Conservation (phyloP, 306 rosid genomes). For the Trifolium dubium region DNA sequence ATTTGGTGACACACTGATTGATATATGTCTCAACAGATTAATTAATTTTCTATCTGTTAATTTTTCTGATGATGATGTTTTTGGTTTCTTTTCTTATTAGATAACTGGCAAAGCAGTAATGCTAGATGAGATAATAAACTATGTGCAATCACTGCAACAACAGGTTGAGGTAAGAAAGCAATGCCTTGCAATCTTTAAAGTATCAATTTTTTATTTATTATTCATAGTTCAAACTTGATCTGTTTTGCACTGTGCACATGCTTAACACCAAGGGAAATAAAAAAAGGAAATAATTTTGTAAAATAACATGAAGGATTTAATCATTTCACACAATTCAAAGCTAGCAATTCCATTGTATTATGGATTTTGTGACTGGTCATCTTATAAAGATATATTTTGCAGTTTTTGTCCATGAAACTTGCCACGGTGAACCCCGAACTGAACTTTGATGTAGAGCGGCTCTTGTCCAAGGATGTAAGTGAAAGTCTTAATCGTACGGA, state of each 20-base stretch:
- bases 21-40: not conserved
- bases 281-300: constrained; percentile 36
- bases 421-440: constrained; percentile 96
- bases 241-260: constrained; percentile 29
- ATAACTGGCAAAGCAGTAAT: constrained; percentile 99
- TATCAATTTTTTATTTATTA: constrained; percentile 24
- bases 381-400: constrained; percentile 44
- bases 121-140: constrained; percentile 99
- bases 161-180: constrained; percentile 91
- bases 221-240: constrained; percentile 26
- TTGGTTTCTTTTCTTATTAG: constrained; percentile 53
- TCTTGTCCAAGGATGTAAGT: constrained; percentile 94
- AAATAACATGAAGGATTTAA: not conserved
- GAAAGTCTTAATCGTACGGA: constrained; percentile 5
- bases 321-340: constrained; percentile 11
- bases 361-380: constrained; percentile 23
- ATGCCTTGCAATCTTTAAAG: constrained; percentile 23
- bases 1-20: not conserved
- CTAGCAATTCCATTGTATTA: constrained; percentile 11
- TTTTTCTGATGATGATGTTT: constrained; percentile 18
- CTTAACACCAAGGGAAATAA: constrained; percentile 68
- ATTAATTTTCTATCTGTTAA: constrained; percentile 28
- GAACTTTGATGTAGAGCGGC: constrained; percentile 77
- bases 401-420: constrained; percentile 98
- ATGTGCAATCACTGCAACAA: constrained; percentile 96